These are phyloP conservation scores for Tetrahymena borealis DNA, from an alignment of 73 alveolate genomes.

Conservation along the genomic window DNA sequence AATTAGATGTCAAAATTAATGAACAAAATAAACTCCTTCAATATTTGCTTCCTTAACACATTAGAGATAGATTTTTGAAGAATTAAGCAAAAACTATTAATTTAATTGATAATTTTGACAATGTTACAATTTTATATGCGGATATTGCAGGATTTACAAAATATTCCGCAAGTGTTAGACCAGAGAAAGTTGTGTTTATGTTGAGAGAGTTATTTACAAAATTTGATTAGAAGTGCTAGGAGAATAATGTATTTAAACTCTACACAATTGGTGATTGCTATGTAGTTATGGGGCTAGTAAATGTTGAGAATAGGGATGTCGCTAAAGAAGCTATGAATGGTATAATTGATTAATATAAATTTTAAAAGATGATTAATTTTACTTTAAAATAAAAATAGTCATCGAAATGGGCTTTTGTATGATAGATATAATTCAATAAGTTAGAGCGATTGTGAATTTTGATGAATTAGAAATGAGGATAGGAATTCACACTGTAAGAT, in stretches of 20 bases:
- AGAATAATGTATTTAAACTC: conserved; percentile 15
- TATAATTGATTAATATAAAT: too few species aligned
- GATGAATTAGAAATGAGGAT: conserved; percentile 83
- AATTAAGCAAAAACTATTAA: not conserved
- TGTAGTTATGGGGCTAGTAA: conserved; percentile 42
- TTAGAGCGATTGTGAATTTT: conserved; percentile 66
- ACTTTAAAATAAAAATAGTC: conserved; percentile 27
- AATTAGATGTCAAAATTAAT: not conserved
- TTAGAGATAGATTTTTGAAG: not conserved
- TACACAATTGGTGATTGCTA: conserved; percentile 44
- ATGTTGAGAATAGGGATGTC: conserved; percentile 31
- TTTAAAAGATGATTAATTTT: not conserved
- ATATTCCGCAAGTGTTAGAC: conserved; percentile 25
- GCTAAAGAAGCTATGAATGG: conserved; percentile 38
- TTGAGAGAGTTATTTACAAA: conserved; percentile 26
- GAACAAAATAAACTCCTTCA: not conserved
- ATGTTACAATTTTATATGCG: conserved; percentile 37
- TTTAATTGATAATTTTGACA: conserved; percentile 17
- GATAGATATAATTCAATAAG: conserved; percentile 85
- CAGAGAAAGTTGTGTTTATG: conserved; percentile 39
- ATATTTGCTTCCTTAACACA: not conserved
- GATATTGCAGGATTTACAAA: conserved; percentile 43
- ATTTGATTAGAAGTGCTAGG: conserved; percentile 24
- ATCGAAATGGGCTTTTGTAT: conserved; percentile 90
- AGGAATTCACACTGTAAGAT: conserved; percentile 84